Conservation (phyloP, 2,329 filamentous ascomycete species). For the Colletotrichum endophyticum region DNA sequence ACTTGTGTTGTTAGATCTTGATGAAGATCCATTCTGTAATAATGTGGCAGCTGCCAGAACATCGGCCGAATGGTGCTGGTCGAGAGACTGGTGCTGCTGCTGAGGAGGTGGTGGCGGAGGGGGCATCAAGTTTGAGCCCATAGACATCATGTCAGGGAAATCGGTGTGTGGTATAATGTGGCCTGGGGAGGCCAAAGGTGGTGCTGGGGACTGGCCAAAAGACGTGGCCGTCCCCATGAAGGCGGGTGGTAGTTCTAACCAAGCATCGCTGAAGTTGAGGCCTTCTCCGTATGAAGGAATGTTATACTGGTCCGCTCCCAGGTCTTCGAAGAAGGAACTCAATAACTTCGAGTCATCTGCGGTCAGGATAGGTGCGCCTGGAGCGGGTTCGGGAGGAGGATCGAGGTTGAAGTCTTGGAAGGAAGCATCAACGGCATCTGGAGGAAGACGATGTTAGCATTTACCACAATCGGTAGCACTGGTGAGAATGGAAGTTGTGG, state of each 20-base stretch:
- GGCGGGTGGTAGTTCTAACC: slow-evolving; percentile 65
- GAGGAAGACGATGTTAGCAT: slow-evolving; percentile 17
- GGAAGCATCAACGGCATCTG: slow-evolving; percentile 50
- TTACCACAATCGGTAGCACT: neutral
- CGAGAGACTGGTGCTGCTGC: slow-evolving; percentile 22
- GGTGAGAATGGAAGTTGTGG: slow-evolving; percentile 1
- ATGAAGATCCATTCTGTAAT: slow-evolving; percentile 47
- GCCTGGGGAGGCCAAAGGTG: slow-evolving; percentile 29
- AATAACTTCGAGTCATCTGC: slow-evolving; percentile 66
- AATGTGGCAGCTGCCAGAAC: slow-evolving; percentile 63
- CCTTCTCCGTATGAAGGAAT: slow-evolving; percentile 56
- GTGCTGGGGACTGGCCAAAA: slow-evolving; percentile 56
- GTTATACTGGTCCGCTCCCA: slow-evolving; percentile 56
- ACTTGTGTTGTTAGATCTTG: slow-evolving; percentile 26
- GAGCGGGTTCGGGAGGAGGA: slow-evolving; percentile 67
- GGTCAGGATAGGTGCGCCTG: slow-evolving; percentile 69
- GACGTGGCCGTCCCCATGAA: slow-evolving; percentile 72
- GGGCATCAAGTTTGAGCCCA: slow-evolving; percentile 38
- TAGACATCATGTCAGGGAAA: slow-evolving; percentile 30
- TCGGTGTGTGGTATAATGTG: slow-evolving; percentile 28
- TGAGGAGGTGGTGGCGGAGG: slow-evolving; percentile 37
- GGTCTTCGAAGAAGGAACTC: slow-evolving; percentile 60
- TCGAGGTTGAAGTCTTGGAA: slow-evolving; percentile 52
- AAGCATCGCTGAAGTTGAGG: slow-evolving; percentile 54
- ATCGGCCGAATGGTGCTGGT: slow-evolving; percentile 52